Base-by-base conservation (phyloP, 1,139 yeast species). In the Yarrowia galli region DNA sequence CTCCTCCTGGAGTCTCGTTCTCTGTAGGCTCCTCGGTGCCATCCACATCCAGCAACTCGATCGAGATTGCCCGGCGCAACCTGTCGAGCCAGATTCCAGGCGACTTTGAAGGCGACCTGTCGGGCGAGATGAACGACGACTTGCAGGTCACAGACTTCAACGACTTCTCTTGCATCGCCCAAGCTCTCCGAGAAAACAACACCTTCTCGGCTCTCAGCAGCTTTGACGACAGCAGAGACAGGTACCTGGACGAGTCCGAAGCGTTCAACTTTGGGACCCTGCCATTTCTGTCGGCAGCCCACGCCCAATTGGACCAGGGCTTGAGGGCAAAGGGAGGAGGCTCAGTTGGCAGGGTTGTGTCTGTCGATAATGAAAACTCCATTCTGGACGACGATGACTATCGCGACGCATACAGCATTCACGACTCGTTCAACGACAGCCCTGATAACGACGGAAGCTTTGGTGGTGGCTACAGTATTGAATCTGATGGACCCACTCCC, bases 161-260 rank as follows among this genome's bases (percentile, higher is more conserved):
- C 42, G 64, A 58, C 51, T 58, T 58, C 22, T 43, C 64, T 1
- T 58, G 51, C 28, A 16, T 58, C 13, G 64, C 64, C n/a, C 38
- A 58, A 7, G 64, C 64, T 3, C 49, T 56, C 23, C 32, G 32
- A 28, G 32, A 28, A 5, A 40, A 58, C 10, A 15, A 28, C 16
- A 43, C 64, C 9, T 58, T 58, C 13, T 54, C 61, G 23, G 61
- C n/a, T 2, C 35, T 54, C n/a, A 54, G 61, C 38, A 40, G 46
- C 23, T 54, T 23, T 8, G 61, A 25, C 32, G 8, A 28, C 22
- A 54, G 61, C 36, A 5, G 38, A 13, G 63, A 56, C 40, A n/a
- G 32, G 49, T 43, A 43, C 51, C 43, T 18, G 16, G 64, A 58
- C 40, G 64, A 58, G 35, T 23, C 61, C 16, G 51, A 58, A 32